Evolutionary conservation across 169 alveolate species (phyloP).

Genomic region (Plasmodium fragile): DNA sequence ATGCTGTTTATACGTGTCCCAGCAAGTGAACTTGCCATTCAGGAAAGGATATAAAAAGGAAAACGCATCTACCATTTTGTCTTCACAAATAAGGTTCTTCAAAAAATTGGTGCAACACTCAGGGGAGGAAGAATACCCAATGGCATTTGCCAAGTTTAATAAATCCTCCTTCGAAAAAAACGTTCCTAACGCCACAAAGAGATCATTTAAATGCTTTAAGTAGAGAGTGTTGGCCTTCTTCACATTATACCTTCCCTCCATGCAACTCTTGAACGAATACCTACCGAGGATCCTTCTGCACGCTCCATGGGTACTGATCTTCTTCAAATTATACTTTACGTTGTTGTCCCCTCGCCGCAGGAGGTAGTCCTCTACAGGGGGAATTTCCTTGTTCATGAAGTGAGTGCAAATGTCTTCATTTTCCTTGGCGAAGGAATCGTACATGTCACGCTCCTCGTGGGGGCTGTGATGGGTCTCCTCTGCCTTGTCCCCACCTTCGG

Average conservation of each 20-base stretch:
- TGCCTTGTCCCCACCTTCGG: not conserved
- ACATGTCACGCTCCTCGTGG: not conserved
- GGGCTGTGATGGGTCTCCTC: not conserved
- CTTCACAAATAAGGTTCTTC: constrained; percentile 45
- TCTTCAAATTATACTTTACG: not conserved
- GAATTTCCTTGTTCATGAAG: not conserved
- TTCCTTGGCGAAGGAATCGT: constrained; percentile 1
- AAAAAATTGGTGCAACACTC: constrained; percentile 29
- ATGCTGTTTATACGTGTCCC: constrained; percentile 56
- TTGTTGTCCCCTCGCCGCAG: not conserved
- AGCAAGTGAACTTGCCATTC: constrained; percentile 69
- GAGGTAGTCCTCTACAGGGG: not conserved
- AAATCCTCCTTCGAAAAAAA: constrained; percentile 27
- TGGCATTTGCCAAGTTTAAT: constrained; percentile 17
- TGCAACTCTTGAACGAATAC: constrained; percentile 17
- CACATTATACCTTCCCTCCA: constrained; percentile 15
- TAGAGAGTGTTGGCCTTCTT: constrained; percentile 25
- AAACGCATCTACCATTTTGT: constrained; percentile 54
- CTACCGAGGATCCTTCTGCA: constrained; percentile 32
- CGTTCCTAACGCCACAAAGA: constrained; percentile 23
- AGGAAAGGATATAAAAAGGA: constrained; percentile 35
- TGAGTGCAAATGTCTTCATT: not conserved
- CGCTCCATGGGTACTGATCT: not conserved
- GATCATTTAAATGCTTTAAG: constrained; percentile 43
- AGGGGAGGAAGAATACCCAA: constrained; percentile 38